Evolutionary conservation across 2,329 filamentous ascomycete species (phyloP).

Genomic region (Epichloe baconii): DNA sequence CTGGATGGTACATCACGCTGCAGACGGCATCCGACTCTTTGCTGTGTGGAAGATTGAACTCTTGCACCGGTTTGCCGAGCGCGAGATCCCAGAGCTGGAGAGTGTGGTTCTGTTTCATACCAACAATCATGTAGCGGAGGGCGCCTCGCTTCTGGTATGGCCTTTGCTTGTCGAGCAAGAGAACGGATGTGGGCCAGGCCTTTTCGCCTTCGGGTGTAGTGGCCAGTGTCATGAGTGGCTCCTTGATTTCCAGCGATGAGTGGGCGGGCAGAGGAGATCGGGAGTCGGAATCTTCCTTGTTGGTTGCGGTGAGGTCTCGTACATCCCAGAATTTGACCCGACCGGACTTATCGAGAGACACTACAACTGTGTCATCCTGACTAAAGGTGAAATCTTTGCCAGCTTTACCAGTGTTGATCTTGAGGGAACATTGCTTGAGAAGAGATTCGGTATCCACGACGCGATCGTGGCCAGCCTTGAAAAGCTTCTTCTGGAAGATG

Average conservation of each 20-base stretch:
- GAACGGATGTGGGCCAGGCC: conserved; percentile 90
- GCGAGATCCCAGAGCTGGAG: conserved; percentile 97
- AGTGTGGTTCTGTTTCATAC: conserved; percentile 98
- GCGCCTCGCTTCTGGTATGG: conserved; percentile 85
- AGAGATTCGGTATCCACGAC: conserved; percentile 80
- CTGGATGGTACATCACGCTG: conserved; percentile 87
- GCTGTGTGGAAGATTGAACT: conserved; percentile 90
- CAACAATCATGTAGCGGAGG: conserved; percentile 88
- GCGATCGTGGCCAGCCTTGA: conserved; percentile 51
- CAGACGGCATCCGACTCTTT: conserved; percentile 97
- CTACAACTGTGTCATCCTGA: conserved; percentile 87
- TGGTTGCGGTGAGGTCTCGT: conserved; percentile 52
- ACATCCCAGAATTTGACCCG: conserved; percentile 98
- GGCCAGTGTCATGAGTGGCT: conserved; percentile 73
- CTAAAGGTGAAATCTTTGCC: conserved; percentile 98
- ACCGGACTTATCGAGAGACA: conserved; percentile 92
- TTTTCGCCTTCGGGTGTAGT: conserved; percentile 84
- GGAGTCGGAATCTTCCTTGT: conserved; percentile 37
- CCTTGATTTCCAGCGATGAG: conserved; percentile 62
- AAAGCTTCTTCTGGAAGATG: conserved; percentile 48
- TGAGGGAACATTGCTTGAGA: conserved; percentile 72
- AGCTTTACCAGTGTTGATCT: conserved; percentile 94
- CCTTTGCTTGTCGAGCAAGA: conserved; percentile 91
- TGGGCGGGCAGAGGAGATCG: conserved; percentile 39
- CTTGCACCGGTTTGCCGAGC: conserved; percentile 88